Evolutionary conservation across 2,329 filamentous ascomycete genomes (phyloP), one percentile per base, ranked within the genome.

Genomic region (Biscogniauxia mediterranea): DNA sequence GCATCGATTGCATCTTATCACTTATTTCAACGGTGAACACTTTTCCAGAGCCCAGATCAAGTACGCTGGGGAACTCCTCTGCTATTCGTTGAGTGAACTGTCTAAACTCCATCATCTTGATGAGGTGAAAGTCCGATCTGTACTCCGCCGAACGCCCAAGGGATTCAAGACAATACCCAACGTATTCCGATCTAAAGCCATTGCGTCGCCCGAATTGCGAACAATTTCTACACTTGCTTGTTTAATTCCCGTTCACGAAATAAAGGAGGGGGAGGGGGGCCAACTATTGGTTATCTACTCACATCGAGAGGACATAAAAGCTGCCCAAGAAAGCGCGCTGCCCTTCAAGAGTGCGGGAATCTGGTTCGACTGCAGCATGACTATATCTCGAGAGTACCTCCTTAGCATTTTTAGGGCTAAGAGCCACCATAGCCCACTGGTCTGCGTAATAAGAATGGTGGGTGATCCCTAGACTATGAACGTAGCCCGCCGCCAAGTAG

Each of bases 301-400:
- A 78, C 77, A 76, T 64, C 38, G 77, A 77, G n/a, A 77, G 64
- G 4, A 78, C 56, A 52, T 76, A 79, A 54, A 75, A 78, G 46
- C 75, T 75, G 0, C 77, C 78, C 15, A 80, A 66, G 52, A 77
- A 74, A 0, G 74, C 68, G 7, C 78, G 69, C 58, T 76, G 74
- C 61, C 78, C 76, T 32, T 78, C 77, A n/a, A 71, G 66, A 0
- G 72, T 74, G 59, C 73, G 70, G 4, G 62, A 62, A 32, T 70
- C 68, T 25, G 68, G 67, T 9, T 61, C 59, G 26, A 62, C 61
- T 5, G 61, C 60, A 6, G 60, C 61, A 38, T 66, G 59, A 9
- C 26, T 50, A 28, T 58, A 54, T n/a, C 61, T 61, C 21, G 61
- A 20, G 1, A 65, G 49, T 2, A 61, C 55, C 52, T 69, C 67